Evolutionary conservation across 306 rosid species (phyloP).

Genomic region (Dryas alaskensis): DNA sequence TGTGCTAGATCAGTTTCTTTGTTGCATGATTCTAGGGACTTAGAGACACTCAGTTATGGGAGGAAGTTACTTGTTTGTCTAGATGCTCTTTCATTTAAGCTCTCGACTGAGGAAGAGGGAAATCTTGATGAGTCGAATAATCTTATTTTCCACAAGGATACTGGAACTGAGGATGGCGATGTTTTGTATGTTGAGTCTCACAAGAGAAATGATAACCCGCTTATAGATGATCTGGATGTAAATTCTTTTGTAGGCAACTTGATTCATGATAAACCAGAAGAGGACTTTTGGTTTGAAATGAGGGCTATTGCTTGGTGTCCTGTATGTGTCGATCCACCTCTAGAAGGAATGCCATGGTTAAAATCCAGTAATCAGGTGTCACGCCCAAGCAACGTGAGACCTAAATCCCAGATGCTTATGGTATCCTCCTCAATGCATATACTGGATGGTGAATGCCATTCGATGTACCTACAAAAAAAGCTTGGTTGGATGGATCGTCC

Average conservation of each 20-base stretch:
- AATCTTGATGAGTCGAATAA: constrained; percentile 38
- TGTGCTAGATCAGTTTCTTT: constrained; percentile 84
- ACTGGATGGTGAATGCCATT: constrained; percentile 63
- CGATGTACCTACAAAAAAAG: constrained; percentile 50
- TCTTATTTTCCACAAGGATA: constrained; percentile 29
- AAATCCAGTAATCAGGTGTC: constrained; percentile 54
- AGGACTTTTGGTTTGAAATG: constrained; percentile 88
- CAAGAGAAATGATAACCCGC: constrained; percentile 32
- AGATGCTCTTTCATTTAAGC: constrained; percentile 58
- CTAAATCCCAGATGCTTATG: constrained; percentile 86
- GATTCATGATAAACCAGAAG: constrained; percentile 59
- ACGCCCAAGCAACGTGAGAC: constrained; percentile 68
- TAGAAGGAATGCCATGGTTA: constrained; percentile 85
- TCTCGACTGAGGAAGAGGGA: constrained; percentile 45
- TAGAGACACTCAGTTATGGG: constrained; percentile 54
- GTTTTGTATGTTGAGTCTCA: constrained; percentile 35
- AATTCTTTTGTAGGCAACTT: constrained; percentile 42
- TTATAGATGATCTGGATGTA: constrained; percentile 34
- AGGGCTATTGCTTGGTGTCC: constrained; percentile 88
- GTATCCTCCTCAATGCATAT: constrained; percentile 86
- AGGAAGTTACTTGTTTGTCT: constrained; percentile 54
- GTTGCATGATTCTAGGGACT: constrained; percentile 52
- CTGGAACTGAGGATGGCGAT: constrained; percentile 26
- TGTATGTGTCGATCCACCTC: constrained; percentile 63
- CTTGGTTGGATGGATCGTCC: constrained; percentile 84